Conservation (phyloP, 108 stramenopile genomes). For the Nitzschia sp. region DNA sequence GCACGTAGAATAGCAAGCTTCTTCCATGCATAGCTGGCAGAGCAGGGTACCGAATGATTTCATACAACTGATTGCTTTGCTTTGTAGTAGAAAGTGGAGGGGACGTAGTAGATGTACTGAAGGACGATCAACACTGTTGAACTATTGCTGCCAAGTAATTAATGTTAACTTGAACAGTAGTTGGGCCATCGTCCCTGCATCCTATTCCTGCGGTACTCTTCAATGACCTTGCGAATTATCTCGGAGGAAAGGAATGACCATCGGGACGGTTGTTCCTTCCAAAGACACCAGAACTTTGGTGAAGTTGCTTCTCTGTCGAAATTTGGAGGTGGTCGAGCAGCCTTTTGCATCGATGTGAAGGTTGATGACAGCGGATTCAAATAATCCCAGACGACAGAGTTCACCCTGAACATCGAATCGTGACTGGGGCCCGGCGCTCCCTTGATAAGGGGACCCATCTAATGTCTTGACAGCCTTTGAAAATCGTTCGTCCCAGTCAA, state of each 20-base stretch:
- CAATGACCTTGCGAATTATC: slow-evolving; percentile 8
- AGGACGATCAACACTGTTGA: too few relatives aligned
- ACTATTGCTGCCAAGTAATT: too few relatives aligned
- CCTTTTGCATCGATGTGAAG: slow-evolving; percentile 69
- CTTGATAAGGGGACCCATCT: slow-evolving; percentile 38
- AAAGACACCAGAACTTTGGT: slow-evolving; percentile 63
- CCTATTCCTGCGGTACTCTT: too few relatives aligned
- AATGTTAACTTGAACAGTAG: too few relatives aligned
- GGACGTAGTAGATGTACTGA: too few relatives aligned
- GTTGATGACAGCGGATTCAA: slow-evolving; percentile 65
- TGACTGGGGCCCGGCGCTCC: background rate
- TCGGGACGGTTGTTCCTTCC: slow-evolving; percentile 68
- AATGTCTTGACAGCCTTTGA: slow-evolving; percentile 43
- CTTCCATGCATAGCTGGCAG: too few relatives aligned
- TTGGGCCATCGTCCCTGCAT: too few relatives aligned
- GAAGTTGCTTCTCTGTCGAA: slow-evolving; percentile 68
- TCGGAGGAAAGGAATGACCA: slow-evolving; percentile 69
- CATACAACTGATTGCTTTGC: too few relatives aligned
- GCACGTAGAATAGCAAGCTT: too few relatives aligned
- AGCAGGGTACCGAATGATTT: too few relatives aligned
- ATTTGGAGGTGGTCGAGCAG: slow-evolving; percentile 75
- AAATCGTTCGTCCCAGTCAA: slow-evolving; percentile 73
- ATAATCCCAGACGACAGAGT: slow-evolving; percentile 54
- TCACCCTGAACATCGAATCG: slow-evolving; percentile 36
- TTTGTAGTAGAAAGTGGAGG: too few relatives aligned